Percentiles rank a stretch among this genome's conserved stretches.
phyloP scores from a whole-genome alignment of 805 yeast species.

The Starmera pachycereana region DNA sequence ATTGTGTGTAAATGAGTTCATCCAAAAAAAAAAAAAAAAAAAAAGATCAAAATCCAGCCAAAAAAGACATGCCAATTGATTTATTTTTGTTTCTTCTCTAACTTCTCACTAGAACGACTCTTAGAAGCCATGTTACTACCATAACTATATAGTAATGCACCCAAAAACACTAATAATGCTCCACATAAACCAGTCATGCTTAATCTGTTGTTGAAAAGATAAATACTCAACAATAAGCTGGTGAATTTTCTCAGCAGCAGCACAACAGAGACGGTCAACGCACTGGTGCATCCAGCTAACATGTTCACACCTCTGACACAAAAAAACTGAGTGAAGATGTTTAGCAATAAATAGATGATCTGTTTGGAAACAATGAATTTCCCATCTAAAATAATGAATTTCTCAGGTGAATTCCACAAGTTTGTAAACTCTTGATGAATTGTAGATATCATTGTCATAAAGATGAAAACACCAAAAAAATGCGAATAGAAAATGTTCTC shows the following conservation, averaged over 20 bases:
- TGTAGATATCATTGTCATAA: slow-evolving; percentile 26
- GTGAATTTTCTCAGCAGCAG: slow-evolving; percentile 51
- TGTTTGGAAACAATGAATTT: slow-evolving; percentile 14
- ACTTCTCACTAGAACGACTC: no score
- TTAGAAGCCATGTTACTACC: slow-evolving; percentile 9
- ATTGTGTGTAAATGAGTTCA: no score
- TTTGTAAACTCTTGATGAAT: slow-evolving; percentile 22
- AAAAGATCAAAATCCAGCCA: no score
- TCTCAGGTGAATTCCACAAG: slow-evolving; percentile 12
- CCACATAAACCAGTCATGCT: slow-evolving; percentile 33
- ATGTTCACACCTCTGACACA: slow-evolving; percentile 63
- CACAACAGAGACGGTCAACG: slow-evolving; percentile 53
- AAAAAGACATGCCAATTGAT: no score
- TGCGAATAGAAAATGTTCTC: slow-evolving; percentile 58
- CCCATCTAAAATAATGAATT: slow-evolving; percentile 10
- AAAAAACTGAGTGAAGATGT: slow-evolving; percentile 43
- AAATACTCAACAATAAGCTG: slow-evolving; percentile 46
- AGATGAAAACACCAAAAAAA: slow-evolving; percentile 43
- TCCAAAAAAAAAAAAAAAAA: no score
- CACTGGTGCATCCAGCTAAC: slow-evolving; percentile 46
- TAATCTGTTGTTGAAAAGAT: slow-evolving; percentile 38
- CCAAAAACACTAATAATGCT: slow-evolving; percentile 38
- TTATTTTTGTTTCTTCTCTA: neutral
- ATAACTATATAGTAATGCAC: slow-evolving; percentile 39
- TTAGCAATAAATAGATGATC: slow-evolving; percentile 25